Evolutionary conservation across 2,329 filamentous ascomycete species (phyloP).

Genomic region (Calonectria pteridis): DNA sequence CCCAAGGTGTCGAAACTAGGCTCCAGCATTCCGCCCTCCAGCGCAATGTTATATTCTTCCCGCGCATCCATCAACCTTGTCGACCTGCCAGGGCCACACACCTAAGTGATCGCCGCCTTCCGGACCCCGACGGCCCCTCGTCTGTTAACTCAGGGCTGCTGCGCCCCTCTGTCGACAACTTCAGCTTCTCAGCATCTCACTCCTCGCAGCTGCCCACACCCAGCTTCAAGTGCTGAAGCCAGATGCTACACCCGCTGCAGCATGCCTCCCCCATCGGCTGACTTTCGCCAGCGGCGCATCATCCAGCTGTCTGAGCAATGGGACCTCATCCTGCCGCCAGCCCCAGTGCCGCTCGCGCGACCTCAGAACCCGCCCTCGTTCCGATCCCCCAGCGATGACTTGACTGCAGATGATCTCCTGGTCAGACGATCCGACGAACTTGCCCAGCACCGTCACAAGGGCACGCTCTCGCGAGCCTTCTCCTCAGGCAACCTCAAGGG

Average conservation of each 20-base stretch:
- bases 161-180: constrained; percentile 2
- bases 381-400: constrained; percentile 62
- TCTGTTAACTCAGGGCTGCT: neutral
- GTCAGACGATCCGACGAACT: constrained; percentile 57
- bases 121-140: constrained; percentile 3
- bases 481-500: constrained; percentile 56
- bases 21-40: neutral
- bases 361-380: constrained; percentile 58
- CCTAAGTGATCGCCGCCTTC: neutral
- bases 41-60: constrained; percentile 4
- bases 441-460: constrained; percentile 53
- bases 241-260: constrained; percentile 31
- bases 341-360: constrained; percentile 55
- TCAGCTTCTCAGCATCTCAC: neutral
- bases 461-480: constrained; percentile 54
- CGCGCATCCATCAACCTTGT: constrained; percentile 2
- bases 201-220: neutral
- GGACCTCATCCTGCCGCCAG: constrained; percentile 58
- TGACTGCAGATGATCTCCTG: constrained; percentile 66
- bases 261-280: constrained; percentile 49
- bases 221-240: neutral
- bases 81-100: neutral
- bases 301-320: constrained; percentile 64
- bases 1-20: neutral
- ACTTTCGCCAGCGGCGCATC: constrained; percentile 61